Evolutionary conservation across 208 protist species (phyloP).

Genomic region (Herpetomonas samuelpessoai): DNA sequence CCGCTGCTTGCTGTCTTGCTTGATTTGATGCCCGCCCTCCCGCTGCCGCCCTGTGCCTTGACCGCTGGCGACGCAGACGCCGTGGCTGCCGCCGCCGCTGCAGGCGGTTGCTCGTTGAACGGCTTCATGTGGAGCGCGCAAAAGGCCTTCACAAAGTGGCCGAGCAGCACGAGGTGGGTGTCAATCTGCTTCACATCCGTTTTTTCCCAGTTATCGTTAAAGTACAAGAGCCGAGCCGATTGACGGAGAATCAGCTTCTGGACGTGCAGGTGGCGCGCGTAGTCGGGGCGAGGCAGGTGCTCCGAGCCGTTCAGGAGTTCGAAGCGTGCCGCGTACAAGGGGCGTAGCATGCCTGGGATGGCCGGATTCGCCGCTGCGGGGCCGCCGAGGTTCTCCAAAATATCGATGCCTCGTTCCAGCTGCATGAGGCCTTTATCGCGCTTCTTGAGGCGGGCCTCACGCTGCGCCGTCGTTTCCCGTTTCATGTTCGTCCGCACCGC

Average conservation of each 20-base stretch:
- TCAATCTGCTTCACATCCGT: constrained; percentile 64
- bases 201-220: constrained; percentile 72
- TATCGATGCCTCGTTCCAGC: constrained; percentile 73
- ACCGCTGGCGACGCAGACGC: constrained; percentile 1
- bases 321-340: constrained; percentile 70
- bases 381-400: constrained; percentile 62
- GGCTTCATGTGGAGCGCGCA: constrained; percentile 55
- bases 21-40: background rate
- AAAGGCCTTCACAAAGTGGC: constrained; percentile 78
- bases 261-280: constrained; percentile 46
- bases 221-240: constrained; percentile 57
- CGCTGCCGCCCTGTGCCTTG: background rate
- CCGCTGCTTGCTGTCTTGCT: background rate
- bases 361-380: constrained; percentile 14
- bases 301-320: constrained; percentile 73
- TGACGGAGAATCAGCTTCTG: constrained; percentile 64
- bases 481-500: constrained; percentile 14
- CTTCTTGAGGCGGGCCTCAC: constrained; percentile 29
- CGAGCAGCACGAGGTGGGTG: constrained; percentile 63
- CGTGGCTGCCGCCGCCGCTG: background rate
- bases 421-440: constrained; percentile 53
- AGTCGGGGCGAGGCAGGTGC: constrained; percentile 60
- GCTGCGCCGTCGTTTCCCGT: constrained; percentile 14
- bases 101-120: constrained; percentile 38
- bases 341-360: constrained; percentile 43